Base-by-base conservation (phyloP, 2,329 filamentous ascomycete species). In the Helicocarpus griseus region DNA sequence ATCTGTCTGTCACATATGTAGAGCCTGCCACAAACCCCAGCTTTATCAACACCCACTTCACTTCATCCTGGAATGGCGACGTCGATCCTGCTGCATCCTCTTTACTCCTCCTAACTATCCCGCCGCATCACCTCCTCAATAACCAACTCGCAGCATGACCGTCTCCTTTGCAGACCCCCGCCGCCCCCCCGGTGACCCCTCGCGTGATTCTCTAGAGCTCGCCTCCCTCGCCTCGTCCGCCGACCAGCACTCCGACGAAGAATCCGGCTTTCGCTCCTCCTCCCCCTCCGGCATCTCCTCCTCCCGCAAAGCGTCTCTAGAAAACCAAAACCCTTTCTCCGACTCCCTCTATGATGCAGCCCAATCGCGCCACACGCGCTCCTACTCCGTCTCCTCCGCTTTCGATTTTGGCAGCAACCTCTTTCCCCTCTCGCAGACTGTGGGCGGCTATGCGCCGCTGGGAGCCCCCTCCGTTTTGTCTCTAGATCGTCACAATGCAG, bases 401-500 rank as follows among this genome's bases (percentile, higher is more conserved):
- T 98, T 98, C 69, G 91, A 97, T 71, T 96, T 96, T 67, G 85
- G 87, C n/a, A 82, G 86, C 52, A 94, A 89, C 61, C 77, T 98
- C 41, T 97, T 96, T 63, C 93, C 93, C 0, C 76, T 98, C 46
- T 93, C 89, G 48, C 89, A 90, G 44, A 91, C 88, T 1, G 75
- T 85, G 3, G 81, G 44, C 44, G 81, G 86, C 36, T 98, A 98
- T 70, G 87, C 90, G 39, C 88, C 89, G 11, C 77, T 98, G 14
- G 91, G 89, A 31, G 84, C 85, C 24, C 83, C 89, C 35, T 82
- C 82, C 5, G 79, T 83, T 36, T 55, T 65, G 29, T 65, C 69
- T 35, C 69, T 79, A 38, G 74, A 82, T 60, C 68, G 77, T 53
- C 67, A 77, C 55, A 77, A 77, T 48, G 80, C 79, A 14, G 63